These are phyloP conservation scores for Eutrema japonicum DNA, from an alignment of 345 rosid genomes.

Conservation along the genomic window DNA sequence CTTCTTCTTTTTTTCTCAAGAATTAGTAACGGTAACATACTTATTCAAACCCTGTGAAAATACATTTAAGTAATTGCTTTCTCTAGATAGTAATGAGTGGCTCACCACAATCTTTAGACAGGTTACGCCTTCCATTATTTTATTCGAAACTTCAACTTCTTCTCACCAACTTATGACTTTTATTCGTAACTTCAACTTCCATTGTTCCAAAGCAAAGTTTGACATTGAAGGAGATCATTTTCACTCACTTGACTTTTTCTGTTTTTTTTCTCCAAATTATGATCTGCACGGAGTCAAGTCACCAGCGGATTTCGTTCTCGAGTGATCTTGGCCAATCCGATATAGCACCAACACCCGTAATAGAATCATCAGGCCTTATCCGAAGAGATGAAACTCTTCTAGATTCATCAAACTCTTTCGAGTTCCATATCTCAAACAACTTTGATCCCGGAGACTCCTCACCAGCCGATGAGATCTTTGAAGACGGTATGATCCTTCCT, in stretches of 20 bases:
- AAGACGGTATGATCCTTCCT: slow-evolving; percentile 70
- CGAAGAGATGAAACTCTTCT: slow-evolving; percentile 51
- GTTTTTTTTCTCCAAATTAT: background rate
- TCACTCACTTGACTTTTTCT: slow-evolving; percentile 25
- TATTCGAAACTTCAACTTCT: slow-evolving; percentile 33
- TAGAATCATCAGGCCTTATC: slow-evolving; percentile 26
- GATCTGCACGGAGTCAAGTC: slow-evolving; percentile 64
- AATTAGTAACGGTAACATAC: slow-evolving; percentile 2
- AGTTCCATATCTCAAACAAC: slow-evolving; percentile 59
- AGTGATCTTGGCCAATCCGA: slow-evolving; percentile 55
- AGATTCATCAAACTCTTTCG: slow-evolving; percentile 62
- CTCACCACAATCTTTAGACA: slow-evolving; percentile 42
- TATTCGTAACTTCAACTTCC: slow-evolving; percentile 24
- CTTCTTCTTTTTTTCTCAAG: too few relatives aligned
- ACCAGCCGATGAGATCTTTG: slow-evolving; percentile 79
- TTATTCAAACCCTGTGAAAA: slow-evolving; percentile 6
- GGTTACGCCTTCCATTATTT: slow-evolving; percentile 35
- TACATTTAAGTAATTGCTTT: slow-evolving; percentile 18
- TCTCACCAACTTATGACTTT: slow-evolving; percentile 23
- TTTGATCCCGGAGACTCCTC: slow-evolving; percentile 50
- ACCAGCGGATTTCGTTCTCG: slow-evolving; percentile 64
- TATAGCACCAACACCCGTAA: slow-evolving; percentile 23
- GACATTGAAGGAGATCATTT: slow-evolving; percentile 28
- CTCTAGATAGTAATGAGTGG: slow-evolving; percentile 32
- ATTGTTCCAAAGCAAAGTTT: slow-evolving; percentile 15